Percentiles rank a stretch among this genome's conserved stretches.
phyloP scores from a whole-genome alignment of 306 rosid species.

The Dicorynia guianensis region DNA sequence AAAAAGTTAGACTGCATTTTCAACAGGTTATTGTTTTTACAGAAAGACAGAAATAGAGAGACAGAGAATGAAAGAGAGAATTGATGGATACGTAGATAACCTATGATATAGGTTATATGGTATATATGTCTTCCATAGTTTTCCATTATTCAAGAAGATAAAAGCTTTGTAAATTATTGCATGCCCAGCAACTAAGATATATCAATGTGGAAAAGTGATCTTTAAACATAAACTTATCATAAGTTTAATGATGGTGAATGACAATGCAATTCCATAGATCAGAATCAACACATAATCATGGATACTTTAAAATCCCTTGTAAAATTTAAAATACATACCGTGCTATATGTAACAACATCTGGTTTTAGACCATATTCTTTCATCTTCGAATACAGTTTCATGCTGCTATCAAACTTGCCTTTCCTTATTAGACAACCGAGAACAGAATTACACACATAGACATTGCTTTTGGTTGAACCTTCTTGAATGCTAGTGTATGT shows the following conservation, averaged over 20 bases:
- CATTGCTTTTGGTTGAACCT: slow-evolving; percentile 59
- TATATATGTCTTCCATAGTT: not conserved
- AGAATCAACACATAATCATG: slow-evolving; percentile 7
- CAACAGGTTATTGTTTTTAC: not conserved
- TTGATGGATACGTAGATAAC: not conserved
- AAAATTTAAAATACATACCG: slow-evolving; percentile 57
- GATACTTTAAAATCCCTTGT: not conserved
- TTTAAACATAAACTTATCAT: not conserved
- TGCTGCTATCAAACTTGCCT: slow-evolving; percentile 66
- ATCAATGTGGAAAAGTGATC: not conserved
- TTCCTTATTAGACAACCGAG: slow-evolving; percentile 72
- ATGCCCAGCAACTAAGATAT: not conserved
- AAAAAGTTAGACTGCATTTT: not conserved
- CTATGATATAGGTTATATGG: not conserved
- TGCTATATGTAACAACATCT: slow-evolving; percentile 85
- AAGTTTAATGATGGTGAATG: not conserved
- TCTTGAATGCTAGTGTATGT: slow-evolving; percentile 69
- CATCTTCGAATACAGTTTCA: slow-evolving; percentile 78
- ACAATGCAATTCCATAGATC: slow-evolving; percentile 6
- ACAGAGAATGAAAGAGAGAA: not conserved
- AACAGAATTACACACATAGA: slow-evolving; percentile 75
- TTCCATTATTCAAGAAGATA: not conserved
- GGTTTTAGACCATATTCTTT: slow-evolving; percentile 74
- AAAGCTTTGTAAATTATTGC: not conserved
- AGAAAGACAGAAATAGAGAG: slow-evolving; percentile 13